Base-by-base conservation (phyloP, 2,329 filamentous ascomycete genomes). In the Helotiales sp. region DNA sequence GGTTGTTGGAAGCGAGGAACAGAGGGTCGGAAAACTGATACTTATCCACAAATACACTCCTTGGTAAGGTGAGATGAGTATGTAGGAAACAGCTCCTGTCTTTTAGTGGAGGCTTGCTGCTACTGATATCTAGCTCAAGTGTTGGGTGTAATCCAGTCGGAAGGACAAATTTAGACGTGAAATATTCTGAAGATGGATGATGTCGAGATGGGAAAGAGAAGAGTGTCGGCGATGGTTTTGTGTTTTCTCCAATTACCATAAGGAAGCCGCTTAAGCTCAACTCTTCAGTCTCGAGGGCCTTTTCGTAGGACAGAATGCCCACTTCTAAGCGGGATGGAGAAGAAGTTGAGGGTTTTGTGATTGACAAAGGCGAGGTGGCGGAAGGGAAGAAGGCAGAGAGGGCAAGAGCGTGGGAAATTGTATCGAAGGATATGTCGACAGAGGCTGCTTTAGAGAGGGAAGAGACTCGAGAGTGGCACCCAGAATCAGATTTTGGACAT, bases 191-290 rank as follows among this genome's bases (percentile, higher is more conserved):
- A 1, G 73, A 67, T 12, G 81, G 77, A 65, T 89, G 84, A 72
- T 97, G 93, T 0, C 92, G 86, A 2, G 91, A 86, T 2, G 90
- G 87, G 64, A 96, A 95, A 42, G 89, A 85, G 76, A 98, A 97
- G 46, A 93, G 77, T 0, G 90, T 89, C 1, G 89, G 82, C 36
- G 88, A 89, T 10, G 90, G 85, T 63, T 86, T 84, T 36, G 80
- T 79, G 67, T 92, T 84, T 67, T 93, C 83, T 22, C 91, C 90
- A 0, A 97, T 75, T 2, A 96, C 89, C 0, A 86, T 88, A 52
- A 97, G 76, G 54, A 92, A 82, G 2, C 93, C 93, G 5, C 87
- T 86, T 36, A 96, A 80, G 34, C 88, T 88, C 12, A 96, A 74
- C 63, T 96, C 90, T 71, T 93, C 84, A 0, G 83, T 76, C 58